A percentile compares a stretch with the other conserved stretches of the same genome.
These are phyloP conservation scores for Crepidotus variabilis DNA, from an alignment of 768 basidiomycete genomes.

Conservation along the genomic window DNA sequence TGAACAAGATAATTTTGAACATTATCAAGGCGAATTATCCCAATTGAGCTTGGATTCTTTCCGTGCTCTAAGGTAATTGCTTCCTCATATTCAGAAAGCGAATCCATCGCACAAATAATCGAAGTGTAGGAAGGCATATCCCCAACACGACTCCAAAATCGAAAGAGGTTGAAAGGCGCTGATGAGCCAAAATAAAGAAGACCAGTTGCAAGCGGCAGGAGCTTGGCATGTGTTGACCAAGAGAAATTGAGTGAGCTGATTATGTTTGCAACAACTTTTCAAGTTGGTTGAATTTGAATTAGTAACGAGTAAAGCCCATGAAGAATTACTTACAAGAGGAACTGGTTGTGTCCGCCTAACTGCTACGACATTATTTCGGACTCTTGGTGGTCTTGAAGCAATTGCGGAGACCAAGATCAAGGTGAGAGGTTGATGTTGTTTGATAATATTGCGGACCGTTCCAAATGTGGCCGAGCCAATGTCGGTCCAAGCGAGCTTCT, in stretches of 20 bases:
- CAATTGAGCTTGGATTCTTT: slow-evolving; percentile 10
- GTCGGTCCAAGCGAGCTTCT: slow-evolving; percentile 6
- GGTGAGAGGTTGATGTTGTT: slow-evolving; percentile 10
- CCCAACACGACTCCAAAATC: slow-evolving; percentile 8
- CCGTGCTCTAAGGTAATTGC: slow-evolving; percentile 7
- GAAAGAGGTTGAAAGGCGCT: slow-evolving; percentile 14
- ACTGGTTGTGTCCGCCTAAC: neutral
- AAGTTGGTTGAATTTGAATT: no score
- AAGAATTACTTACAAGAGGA: neutral
- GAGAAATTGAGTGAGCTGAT: slow-evolving; percentile 17
- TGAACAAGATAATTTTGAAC: slow-evolving; percentile 24
- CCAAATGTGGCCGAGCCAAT: slow-evolving; percentile 8
- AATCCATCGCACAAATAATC: slow-evolving; percentile 10
- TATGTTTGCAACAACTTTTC: slow-evolving; percentile 9
- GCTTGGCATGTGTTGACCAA: slow-evolving; percentile 10
- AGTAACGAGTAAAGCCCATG: neutral
- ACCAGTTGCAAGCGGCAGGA: slow-evolving; percentile 14
- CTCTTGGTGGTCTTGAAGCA: neutral
- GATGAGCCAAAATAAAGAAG: slow-evolving; percentile 14
- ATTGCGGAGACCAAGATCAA: neutral
- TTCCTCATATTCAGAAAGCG: slow-evolving; percentile 19
- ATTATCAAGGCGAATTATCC: slow-evolving; percentile 22
- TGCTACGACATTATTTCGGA: neutral
- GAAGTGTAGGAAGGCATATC: slow-evolving; percentile 18
- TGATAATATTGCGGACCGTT: neutral